Percentiles rank a stretch among this genome's conserved stretches.
Conservation (phyloP, 805 yeast genomes). For the Tetrapisispora namnaoensis region DNA sequence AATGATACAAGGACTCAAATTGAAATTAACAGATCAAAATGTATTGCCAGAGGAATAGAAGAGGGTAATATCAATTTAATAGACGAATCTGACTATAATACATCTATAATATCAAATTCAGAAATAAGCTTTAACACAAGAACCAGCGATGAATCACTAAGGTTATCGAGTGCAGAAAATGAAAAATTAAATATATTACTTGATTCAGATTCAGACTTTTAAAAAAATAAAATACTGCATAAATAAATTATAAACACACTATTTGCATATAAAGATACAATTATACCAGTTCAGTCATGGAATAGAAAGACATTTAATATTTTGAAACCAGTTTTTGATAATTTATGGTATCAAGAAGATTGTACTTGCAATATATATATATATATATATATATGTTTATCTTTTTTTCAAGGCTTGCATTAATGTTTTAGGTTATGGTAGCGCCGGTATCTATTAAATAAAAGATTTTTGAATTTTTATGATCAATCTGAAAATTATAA, state of each 20-base stretch:
- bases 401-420: no score
- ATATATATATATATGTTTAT: no score
- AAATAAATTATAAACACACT: background rate
- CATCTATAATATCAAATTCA: background rate
- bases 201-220: slow-evolving; percentile 23
- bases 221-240: background rate
- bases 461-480: no score
- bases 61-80: slow-evolving; percentile 6
- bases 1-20: slow-evolving; percentile 12
- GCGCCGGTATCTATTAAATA: no score
- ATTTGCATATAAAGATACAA: no score
- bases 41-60: slow-evolving; percentile 17
- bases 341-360: no score
- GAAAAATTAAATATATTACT: slow-evolving; percentile 14
- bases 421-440: no score
- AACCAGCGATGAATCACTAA: background rate
- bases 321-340: no score
- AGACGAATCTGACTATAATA: background rate
- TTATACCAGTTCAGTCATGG: no score
- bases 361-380: no score
- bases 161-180: background rate
- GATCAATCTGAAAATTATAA: no score
- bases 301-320: no score
- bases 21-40: slow-evolving; percentile 22
- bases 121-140: background rate